Base-by-base conservation (phyloP, 345 rosid genomes). In the Noccaea caerulescens region DNA sequence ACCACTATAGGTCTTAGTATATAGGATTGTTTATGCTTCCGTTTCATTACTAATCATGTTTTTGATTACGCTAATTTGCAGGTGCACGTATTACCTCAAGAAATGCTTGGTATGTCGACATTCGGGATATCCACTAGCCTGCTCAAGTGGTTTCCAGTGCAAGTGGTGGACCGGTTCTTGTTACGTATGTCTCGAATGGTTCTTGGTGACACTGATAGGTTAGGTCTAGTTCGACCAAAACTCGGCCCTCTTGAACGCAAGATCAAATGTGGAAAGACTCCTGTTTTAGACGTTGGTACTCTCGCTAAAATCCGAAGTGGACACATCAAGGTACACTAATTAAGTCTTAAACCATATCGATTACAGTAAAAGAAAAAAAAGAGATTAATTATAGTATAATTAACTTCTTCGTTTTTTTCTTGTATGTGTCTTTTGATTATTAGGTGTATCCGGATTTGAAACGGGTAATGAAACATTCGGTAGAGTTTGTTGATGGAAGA, bases 11-110 rank as follows among this genome's bases (percentile, higher is more conserved):
- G 46, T 41, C 3, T 16, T 36, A 20, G 39, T 20, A 20, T 1
- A 20, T 20, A 20, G 23, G 23, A 20, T 20, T 20, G 23, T 20
- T 20, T 20, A 20, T 20, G 23, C 23, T 27, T 27, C 30, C 30
- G 30, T 27, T 27, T 37, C 3, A 37, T 18, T 43, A 4, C 0
- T 5, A 27, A 12, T 34, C 27, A 50, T 51, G 42, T 16, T 3
- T 66, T 68, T 60, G 10, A 9, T 27, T 27, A 27, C 30, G 57
- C 72, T 68, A 58, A 69, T 58, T 8, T 69, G 71, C 80, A 92
- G 97, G 87, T 93, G 75, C 98, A 93, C 81, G 87, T 93, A 65
- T 78, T 93, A 81, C 98, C 97, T 5, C 95, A 82, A 74, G 87
- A 90, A 84, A 87, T 93, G 85, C 77, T 93, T 4, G 95, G 97